A percentile compares a stretch with the other conserved stretches of the same genome.
These are phyloP conservation scores for Cladophialophora exuberans DNA, from an alignment of 2,329 filamentous ascomycete genomes.

Conservation along the genomic window DNA sequence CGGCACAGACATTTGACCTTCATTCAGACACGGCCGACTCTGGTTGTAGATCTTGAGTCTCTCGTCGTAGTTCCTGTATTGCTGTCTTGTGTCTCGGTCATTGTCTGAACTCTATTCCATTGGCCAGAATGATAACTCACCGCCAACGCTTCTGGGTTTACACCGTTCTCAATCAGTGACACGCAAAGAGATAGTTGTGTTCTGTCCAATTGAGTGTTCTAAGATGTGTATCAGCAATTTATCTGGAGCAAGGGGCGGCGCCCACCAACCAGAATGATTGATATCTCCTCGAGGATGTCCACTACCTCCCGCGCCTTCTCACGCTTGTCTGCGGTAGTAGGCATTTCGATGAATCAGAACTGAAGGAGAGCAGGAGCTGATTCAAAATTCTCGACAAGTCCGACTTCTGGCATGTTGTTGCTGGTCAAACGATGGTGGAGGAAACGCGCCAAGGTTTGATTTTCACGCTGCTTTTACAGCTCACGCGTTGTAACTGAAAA, in stretches of 20 bases:
- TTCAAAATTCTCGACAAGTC: neutral
- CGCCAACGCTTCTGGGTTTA: too few relatives aligned
- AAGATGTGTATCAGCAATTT: slow-evolving; percentile 8
- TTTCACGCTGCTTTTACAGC: too few relatives aligned
- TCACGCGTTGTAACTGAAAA: too few relatives aligned
- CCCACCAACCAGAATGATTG: slow-evolving; percentile 47
- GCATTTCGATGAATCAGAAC: neutral
- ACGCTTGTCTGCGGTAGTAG: slow-evolving; percentile 40
- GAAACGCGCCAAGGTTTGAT: too few relatives aligned
- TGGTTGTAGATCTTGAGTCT: slow-evolving; percentile 38
- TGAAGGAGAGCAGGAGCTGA: too few relatives aligned
- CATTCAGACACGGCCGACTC: slow-evolving; percentile 30
- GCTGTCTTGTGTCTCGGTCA: slow-evolving; percentile 39
- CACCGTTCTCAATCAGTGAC: neutral
- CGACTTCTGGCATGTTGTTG: too few relatives aligned
- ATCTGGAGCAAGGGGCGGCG: neutral
- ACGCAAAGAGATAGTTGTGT: slow-evolving; percentile 75
- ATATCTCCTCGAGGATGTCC: slow-evolving; percentile 56
- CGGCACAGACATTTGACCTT: too few relatives aligned
- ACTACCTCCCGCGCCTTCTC: slow-evolving; percentile 55
- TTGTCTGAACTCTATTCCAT: too few relatives aligned
- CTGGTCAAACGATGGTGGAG: too few relatives aligned
- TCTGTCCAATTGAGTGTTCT: slow-evolving; percentile 94
- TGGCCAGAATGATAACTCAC: too few relatives aligned
- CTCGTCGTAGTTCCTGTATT: slow-evolving; percentile 51